A percentile compares a stretch with the other conserved stretches of the same genome.
These are phyloP conservation scores for Colletotrichum musicola DNA, from an alignment of 2,329 filamentous ascomycete genomes.

Conservation along the genomic window DNA sequence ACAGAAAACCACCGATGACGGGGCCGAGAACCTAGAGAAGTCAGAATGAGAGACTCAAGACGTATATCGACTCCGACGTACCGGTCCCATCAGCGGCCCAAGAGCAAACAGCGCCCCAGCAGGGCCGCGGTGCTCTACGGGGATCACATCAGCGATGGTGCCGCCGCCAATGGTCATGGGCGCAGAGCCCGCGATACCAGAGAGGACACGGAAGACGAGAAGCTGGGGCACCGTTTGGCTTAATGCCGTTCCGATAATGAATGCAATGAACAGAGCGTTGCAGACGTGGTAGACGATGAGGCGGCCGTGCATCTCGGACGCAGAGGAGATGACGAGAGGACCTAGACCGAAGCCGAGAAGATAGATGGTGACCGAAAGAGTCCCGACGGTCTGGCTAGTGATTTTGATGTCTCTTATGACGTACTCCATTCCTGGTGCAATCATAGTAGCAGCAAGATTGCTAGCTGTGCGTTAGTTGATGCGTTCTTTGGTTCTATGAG, in stretches of 20 bases:
- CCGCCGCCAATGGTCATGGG: slow-evolving; percentile 50
- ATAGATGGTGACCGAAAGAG: slow-evolving; percentile 71
- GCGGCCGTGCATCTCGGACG: slow-evolving; percentile 54
- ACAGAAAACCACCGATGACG: slow-evolving; percentile 49
- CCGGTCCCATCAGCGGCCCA: slow-evolving; percentile 50
- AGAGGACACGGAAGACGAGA: slow-evolving; percentile 48
- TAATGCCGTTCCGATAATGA: slow-evolving; percentile 47
- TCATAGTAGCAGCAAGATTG: slow-evolving; percentile 62
- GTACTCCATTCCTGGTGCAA: slow-evolving; percentile 66
- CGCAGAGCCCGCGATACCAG: slow-evolving; percentile 44
- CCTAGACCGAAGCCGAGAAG: slow-evolving; percentile 73
- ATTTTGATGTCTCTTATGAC: slow-evolving; percentile 64
- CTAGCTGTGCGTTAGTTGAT: background rate
- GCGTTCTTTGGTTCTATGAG: background rate
- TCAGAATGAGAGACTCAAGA: no score
- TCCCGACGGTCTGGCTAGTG: slow-evolving; percentile 56
- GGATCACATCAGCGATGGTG: slow-evolving; percentile 52
- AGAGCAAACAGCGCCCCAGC: slow-evolving; percentile 52
- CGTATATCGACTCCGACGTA: slow-evolving; percentile 33
- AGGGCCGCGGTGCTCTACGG: slow-evolving; percentile 48
- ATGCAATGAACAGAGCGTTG: slow-evolving; percentile 48
- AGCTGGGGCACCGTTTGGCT: slow-evolving; percentile 45
- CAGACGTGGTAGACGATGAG: slow-evolving; percentile 46
- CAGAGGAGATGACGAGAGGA: slow-evolving; percentile 63
- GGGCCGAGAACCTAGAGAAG: slow-evolving; percentile 42